Conservation (phyloP, 1,284 basidiomycete genomes). For the Cryptococcus jaspeensis region DNA sequence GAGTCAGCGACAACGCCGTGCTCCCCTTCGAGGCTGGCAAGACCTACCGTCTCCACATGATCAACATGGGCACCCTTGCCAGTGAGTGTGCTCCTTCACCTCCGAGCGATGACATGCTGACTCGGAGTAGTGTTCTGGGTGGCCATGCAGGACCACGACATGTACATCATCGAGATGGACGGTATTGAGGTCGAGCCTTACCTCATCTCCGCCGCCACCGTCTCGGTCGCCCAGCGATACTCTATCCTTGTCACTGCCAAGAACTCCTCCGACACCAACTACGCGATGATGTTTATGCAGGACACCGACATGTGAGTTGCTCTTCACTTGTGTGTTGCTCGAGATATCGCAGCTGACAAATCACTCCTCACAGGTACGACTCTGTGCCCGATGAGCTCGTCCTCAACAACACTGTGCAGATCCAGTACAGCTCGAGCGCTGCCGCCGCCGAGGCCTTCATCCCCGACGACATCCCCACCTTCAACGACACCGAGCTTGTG, state of each 20-base stretch:
- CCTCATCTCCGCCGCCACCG: conserved; percentile 65
- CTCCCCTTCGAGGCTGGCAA: conserved; percentile 76
- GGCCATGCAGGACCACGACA: conserved; percentile 88
- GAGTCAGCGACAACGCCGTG: conserved; percentile 75
- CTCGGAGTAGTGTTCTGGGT: conserved; percentile 64
- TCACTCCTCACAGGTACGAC: conserved; percentile 71
- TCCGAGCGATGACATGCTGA: background rate
- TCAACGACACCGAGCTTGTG: conserved; percentile 52
- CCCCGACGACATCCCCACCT: conserved; percentile 28
- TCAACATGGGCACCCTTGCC: conserved; percentile 66
- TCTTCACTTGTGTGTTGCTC: background rate
- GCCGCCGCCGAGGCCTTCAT: conserved; percentile 15
- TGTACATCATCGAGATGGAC: conserved; percentile 85
- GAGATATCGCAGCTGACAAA: background rate
- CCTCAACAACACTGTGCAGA: conserved; percentile 72
- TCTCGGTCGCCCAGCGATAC: conserved; percentile 88
- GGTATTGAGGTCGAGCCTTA: conserved; percentile 76
- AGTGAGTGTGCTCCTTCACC: conserved; percentile 26
- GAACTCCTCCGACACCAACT: conserved; percentile 79
- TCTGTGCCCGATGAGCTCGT: conserved; percentile 66
- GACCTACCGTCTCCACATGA: conserved; percentile 68
- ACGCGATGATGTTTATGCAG: conserved; percentile 86
- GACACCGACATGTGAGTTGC: conserved; percentile 58
- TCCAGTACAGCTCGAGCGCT: conserved; percentile 58
- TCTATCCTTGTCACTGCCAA: conserved; percentile 85